These are phyloP conservation scores for Senna siamea DNA, from an alignment of 306 rosid genomes.

Conservation along the genomic window DNA sequence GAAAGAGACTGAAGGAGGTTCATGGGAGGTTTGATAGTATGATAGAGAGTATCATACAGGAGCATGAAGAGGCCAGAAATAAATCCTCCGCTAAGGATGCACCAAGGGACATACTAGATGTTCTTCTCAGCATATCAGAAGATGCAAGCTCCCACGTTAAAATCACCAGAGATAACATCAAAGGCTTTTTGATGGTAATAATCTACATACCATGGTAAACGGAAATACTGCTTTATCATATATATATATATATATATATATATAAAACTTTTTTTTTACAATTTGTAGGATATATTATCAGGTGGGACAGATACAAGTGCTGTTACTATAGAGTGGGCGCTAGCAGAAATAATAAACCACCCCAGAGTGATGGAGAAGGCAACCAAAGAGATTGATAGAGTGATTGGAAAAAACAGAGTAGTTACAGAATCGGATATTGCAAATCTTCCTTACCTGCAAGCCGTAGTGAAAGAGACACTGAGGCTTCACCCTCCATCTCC, in stretches of 20 bases:
- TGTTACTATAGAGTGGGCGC: constrained; percentile 55
- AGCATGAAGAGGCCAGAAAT: constrained; percentile 53
- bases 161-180: constrained; percentile 59
- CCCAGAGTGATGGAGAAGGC: constrained; percentile 63
- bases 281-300: constrained; percentile 51
- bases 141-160: constrained; percentile 49
- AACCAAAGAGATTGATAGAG: constrained; percentile 57
- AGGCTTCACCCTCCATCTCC: constrained; percentile 84
- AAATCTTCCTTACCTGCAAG: constrained; percentile 68
- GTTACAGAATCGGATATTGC: constrained; percentile 57
- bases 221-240: no score
- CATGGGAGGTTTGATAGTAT: constrained; percentile 48
- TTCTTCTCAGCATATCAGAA: constrained; percentile 43
- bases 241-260: no score
- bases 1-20: constrained; percentile 52
- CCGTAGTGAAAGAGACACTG: constrained; percentile 69
- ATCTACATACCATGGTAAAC: no score
- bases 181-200: constrained; percentile 59
- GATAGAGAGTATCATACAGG: constrained; percentile 54
- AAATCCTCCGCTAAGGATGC: neutral
- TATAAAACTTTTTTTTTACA: neutral
- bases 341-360: constrained; percentile 65
- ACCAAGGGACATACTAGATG: constrained; percentile 37
- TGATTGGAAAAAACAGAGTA: constrained; percentile 50
- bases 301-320: constrained; percentile 69